Conservation (phyloP, 257 asterid genomes). For the Solanum paucissectum region DNA sequence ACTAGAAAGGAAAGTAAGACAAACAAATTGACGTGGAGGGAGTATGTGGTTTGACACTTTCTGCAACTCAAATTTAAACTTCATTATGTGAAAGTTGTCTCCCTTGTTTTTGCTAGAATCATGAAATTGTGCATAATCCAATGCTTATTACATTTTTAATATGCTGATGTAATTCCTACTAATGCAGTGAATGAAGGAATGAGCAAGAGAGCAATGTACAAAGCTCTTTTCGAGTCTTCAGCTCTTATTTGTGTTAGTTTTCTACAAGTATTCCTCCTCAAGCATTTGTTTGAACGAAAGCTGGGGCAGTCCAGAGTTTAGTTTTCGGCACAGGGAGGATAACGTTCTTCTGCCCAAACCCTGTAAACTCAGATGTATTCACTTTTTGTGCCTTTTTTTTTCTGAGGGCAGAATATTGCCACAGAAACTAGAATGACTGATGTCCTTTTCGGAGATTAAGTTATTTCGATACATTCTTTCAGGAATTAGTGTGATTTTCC, state of each 20-base stretch:
- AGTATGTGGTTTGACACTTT: neutral
- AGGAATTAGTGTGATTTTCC: neutral
- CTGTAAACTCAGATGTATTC: neutral
- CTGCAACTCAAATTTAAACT: neutral
- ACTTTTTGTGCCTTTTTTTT: neutral
- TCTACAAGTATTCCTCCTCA: constrained; percentile 61
- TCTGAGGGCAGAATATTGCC: neutral
- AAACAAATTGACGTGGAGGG: neutral
- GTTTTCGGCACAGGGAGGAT: neutral
- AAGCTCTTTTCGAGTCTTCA: constrained; percentile 56
- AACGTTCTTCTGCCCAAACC: neutral
- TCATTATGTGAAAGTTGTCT: neutral
- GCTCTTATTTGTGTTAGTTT: constrained; percentile 53
- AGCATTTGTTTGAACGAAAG: constrained; percentile 66
- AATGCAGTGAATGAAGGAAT: constrained; percentile 65
- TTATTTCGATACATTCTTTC: neutral
- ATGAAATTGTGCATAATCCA: neutral
- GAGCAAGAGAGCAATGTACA: constrained; percentile 63
- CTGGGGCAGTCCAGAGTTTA: constrained; percentile 74
- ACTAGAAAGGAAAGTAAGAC: neutral
- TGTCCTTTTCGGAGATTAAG: neutral
- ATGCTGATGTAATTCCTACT: neutral
- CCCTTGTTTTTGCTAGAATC: neutral
- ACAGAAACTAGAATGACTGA: neutral
- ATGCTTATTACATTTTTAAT: neutral